Evolutionary conservation across 139 green algal species (phyloP).

Genomic region (Asterochloris sp.): DNA sequence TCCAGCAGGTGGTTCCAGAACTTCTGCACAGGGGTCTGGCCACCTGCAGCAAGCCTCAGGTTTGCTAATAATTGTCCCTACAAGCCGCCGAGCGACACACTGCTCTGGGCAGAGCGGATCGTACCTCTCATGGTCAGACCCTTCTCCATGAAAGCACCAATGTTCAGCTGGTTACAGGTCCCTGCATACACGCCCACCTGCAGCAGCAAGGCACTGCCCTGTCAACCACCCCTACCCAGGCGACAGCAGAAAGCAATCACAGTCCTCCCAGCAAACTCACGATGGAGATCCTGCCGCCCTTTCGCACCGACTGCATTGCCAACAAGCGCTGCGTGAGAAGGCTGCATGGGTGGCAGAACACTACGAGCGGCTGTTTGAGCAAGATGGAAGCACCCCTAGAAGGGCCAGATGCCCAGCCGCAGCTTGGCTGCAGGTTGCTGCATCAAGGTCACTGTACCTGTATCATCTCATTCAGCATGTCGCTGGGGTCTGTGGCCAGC

Average conservation of each 20-base stretch:
- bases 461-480: constrained; percentile 80
- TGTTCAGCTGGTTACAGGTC: constrained; percentile 67
- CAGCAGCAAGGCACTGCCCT: background rate
- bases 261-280: background rate
- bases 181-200: constrained; percentile 49
- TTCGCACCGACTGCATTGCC: background rate
- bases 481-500: constrained; percentile 67
- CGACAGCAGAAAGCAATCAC: too few species aligned
- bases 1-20: constrained; percentile 63
- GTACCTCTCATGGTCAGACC: constrained; percentile 31
- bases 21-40: constrained; percentile 38
- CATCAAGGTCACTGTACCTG: background rate
- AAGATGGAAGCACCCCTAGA: too few species aligned
- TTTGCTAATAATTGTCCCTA: too few species aligned
- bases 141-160: constrained; percentile 84
- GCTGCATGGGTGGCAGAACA: too few species aligned
- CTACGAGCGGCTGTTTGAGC: background rate
- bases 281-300: constrained; percentile 9
- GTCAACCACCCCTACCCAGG: too few species aligned
- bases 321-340: too few species aligned
- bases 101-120: background rate
- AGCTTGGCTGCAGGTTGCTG: background rate
- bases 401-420: too few species aligned
- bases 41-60: background rate
- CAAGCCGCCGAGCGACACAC: background rate